Base-by-base conservation (phyloP, 768 basidiomycete genomes). In the Termitomyces sp. region DNA sequence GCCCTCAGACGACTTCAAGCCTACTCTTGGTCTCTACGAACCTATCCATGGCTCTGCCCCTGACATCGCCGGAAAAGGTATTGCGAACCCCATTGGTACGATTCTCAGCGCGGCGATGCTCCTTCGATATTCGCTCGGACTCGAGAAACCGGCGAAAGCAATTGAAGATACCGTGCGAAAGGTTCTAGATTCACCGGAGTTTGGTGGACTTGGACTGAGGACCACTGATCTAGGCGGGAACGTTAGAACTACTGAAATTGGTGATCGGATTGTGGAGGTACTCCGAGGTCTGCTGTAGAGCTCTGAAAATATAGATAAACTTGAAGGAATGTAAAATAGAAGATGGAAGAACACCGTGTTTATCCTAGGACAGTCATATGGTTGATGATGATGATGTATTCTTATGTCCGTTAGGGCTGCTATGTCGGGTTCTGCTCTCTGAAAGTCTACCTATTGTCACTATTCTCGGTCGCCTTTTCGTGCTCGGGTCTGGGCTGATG, bases 21-120 rank as follows among this genome's bases (percentile, higher is more conserved):
- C 89, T 6, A 88, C 89, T 2, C 71, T 82, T 17, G 97, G 97
- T 41, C 75, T 99, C 42, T 99, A 99, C 76, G 97, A 99, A 73
- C 97, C 97, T 48, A 97, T 97, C 60, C 93, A 96, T 65, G 92
- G 92, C 49, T 93, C 92, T 42, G 94, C 94, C 1, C 94, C 94
- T 50, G 94, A 96, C 66, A 97, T 97, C 58, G 91, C 94, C n/a
- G 93, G 92, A 1, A 77, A 90, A 69, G 89, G 90, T 17, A 92
- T 95, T 63, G 94, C 94, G 61, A 97, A 97, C 68, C 94, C 94
- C 35, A 83, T 97, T 64, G 94, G 94, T 51, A 95, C 94, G 15
- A 96, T 97, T 68, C 87, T 97, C 56, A 94, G 92, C 51, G 89
- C 88, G 17, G 94, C 94, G 14, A 84, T 97, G 85, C 85, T 97